Evolutionary conservation across 306 rosid species (phyloP).

Genomic region (Cucumis cinereus): DNA sequence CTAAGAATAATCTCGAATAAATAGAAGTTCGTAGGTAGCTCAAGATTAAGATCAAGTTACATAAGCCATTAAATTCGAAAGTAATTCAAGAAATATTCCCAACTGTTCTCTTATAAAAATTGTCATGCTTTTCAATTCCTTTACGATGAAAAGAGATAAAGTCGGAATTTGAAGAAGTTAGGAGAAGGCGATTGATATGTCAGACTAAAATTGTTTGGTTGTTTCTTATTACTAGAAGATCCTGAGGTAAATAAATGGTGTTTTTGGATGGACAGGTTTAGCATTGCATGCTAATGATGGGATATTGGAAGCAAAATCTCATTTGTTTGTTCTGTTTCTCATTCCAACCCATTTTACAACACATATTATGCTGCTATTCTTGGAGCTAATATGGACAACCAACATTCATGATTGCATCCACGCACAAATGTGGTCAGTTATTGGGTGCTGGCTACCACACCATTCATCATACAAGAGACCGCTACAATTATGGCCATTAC

Average conservation of each 20-base stretch:
- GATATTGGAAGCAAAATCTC: constrained; percentile 78
- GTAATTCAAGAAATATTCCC: background rate
- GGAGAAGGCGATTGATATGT: background rate
- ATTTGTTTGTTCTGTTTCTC: constrained; percentile 41
- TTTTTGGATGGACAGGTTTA: constrained; percentile 49
- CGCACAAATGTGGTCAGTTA: constrained; percentile 55
- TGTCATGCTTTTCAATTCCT: background rate
- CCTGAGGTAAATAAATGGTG: background rate
- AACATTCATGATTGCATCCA: constrained; percentile 82
- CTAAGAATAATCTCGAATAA: too few relatives aligned
- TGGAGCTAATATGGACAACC: constrained; percentile 76
- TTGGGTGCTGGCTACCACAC: constrained; percentile 99
- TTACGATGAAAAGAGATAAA: background rate
- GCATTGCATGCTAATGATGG: constrained; percentile 93
- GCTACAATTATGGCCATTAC: constrained; percentile 83
- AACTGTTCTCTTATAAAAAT: background rate
- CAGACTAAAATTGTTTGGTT: background rate
- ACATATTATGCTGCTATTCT: constrained; percentile 45
- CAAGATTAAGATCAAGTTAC: too few relatives aligned
- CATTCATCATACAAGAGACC: constrained; percentile 80
- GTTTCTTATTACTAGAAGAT: background rate
- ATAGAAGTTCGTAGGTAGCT: too few relatives aligned
- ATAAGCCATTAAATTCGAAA: too few relatives aligned
- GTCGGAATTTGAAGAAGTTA: background rate
- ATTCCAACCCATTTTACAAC: constrained; percentile 65